Evolutionary conservation across 345 rosid genomes (phyloP), one percentile per base, ranked within the genome.

Genomic region (Camelina sativa): DNA sequence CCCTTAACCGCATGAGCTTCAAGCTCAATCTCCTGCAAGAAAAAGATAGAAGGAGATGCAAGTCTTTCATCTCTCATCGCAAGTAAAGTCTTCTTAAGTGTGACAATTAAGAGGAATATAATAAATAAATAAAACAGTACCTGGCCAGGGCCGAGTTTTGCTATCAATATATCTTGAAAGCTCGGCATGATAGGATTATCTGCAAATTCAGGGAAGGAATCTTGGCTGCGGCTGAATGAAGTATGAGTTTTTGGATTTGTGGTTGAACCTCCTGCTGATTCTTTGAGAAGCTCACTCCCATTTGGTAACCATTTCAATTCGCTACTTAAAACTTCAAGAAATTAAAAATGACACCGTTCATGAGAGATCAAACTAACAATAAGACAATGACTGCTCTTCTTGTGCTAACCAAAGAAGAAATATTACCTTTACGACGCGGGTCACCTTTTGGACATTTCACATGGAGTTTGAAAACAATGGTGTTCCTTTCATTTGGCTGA

Each of bases 1-100:
- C 99, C 99, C 74, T 95, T 95, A 71, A 92, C 92, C 2, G 97
- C 99, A 80, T 95, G 99, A 48, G 92, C 97, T 80, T 94, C 98
- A 1, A 94, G 82, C 76, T 94, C 97, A 54, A 94, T 91, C 90
- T 94, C 97, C 98, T 93, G 35, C 50, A 79, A 44, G 52, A 2
- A 7, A 58, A 17, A 37, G 51, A 55, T 44, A 23, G 16, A 40
- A 13, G 1, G 9, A 23, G 8, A 53, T 8, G 22, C 28, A 65
- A 65, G 58, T 37, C n/a, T 25, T 48, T 57, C 43, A 57, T 47
- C 35, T 57, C 74, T 55, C 16, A 28, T 40, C 17, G 32, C 16
- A 57, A 57, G 30, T 47, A 12, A 54, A 54, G 16, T 16, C 69
- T 30, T 32, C 44, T 16, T 19, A 40, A 65, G 61, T 37, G 52